Evolutionary conservation across 495 filamentous ascomycete genomes (phyloP), one percentile per base, ranked within the genome.

Genomic region (Penicillium turbatum): DNA sequence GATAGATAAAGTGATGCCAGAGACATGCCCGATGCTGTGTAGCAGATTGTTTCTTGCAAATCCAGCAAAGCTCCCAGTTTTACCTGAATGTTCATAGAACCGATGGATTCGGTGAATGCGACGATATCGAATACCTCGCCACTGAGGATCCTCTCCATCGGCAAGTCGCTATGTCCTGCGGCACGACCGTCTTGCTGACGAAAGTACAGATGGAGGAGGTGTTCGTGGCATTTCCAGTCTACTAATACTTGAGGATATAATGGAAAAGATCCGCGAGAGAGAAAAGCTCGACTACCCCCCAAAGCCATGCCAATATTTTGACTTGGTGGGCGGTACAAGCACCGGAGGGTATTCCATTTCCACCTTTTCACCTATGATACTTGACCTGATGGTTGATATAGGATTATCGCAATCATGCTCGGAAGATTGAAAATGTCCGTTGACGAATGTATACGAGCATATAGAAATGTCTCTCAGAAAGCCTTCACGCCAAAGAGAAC

Each of bases 331-430:
- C 2, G 65, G 65, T 3, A 64, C 63, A 7, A 61, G 54, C 40
- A 66, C 56, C 3, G 41, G 41, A 44, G 41, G 41, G 41, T 44
- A 44, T 57, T n/a, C n/a, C n/a, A n/a, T n/a, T n/a, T n/a, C n/a
- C n/a, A n/a, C n/a, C n/a, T n/a, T n/a, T n/a, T n/a, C n/a, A n/a
- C n/a, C n/a, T n/a, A n/a, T n/a, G n/a, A n/a, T n/a, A n/a, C n/a
- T n/a, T n/a, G n/a, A n/a, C n/a, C n/a, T n/a, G n/a, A n/a, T n/a
- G n/a, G n/a, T n/a, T n/a, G n/a, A n/a, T n/a, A n/a, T n/a, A 73
- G 78, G 10, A 62, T 83, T 1, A 81, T 83, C 49, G 72, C 75
- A 2, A 80, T 81, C 21, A 74, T 82, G 68, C 69, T 83, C 6
- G 79, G 78, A 1, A 64, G 80, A 12, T 60, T 82, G 10, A 66